A percentile compares a stretch with the other conserved stretches of the same genome.
phyloP scores from a whole-genome alignment of 768 basidiomycete species.

The Tephrocybe rancida region DNA sequence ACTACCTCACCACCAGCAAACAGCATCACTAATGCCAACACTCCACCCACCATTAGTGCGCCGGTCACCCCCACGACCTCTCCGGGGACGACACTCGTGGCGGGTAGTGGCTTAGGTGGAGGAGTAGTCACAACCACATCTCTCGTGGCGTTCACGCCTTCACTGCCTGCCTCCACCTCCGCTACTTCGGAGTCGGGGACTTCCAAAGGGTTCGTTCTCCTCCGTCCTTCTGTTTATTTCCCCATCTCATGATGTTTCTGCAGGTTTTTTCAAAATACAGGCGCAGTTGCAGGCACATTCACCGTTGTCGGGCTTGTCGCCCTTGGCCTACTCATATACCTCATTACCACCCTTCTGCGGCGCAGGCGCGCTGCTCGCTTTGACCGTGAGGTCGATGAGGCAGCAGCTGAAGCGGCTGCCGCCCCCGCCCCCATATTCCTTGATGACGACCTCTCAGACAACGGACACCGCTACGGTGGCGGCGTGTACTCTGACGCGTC shows the following conservation, averaged over 20 bases:
- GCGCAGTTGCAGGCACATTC: constrained; percentile 74
- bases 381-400: constrained; percentile 75
- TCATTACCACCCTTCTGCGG: constrained; percentile 55
- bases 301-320: constrained; percentile 67
- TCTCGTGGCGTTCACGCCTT: constrained; percentile 6
- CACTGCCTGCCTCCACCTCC: background rate
- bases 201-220: constrained; percentile 11
- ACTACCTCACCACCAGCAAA: background rate
- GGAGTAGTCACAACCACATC: constrained; percentile 12
- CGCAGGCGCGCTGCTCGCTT: constrained; percentile 65
- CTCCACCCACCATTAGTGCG: background rate
- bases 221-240: background rate
- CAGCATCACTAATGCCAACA: too few relatives aligned
- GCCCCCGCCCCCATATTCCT: constrained; percentile 57
- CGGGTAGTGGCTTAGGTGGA: background rate
- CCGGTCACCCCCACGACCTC: background rate
- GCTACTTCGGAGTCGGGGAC: background rate
- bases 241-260: background rate
- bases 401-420: constrained; percentile 64
- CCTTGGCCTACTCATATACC: constrained; percentile 48
- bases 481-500: background rate
- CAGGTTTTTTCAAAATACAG: constrained; percentile 59
- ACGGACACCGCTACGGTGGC: background rate
- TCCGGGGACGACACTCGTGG: background rate
- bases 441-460: constrained; percentile 40